These are phyloP conservation scores for Kodamaea kakaduensis DNA, from an alignment of 805 yeast genomes.

Conservation along the genomic window DNA sequence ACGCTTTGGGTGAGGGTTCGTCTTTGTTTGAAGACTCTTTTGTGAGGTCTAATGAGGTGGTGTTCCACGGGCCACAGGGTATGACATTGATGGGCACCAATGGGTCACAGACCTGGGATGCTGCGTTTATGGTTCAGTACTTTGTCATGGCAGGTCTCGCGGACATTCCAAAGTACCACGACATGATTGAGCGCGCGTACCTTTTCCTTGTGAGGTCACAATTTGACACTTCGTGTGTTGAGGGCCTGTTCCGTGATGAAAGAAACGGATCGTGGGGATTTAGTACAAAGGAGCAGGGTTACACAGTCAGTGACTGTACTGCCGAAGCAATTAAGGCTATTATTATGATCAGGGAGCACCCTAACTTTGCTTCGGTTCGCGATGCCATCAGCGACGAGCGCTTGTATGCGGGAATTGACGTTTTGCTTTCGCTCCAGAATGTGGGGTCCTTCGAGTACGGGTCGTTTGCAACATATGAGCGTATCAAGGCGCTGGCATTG, in stretches of 20 bases:
- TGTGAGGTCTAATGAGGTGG: constrained; percentile 64
- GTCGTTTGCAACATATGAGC: constrained; percentile 89
- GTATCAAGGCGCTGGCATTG: constrained; percentile 71
- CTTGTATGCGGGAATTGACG: constrained; percentile 69
- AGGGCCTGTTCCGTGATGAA: constrained; percentile 76
- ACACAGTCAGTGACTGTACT: constrained; percentile 94
- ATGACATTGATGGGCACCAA: constrained; percentile 94
- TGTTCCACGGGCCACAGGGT: constrained; percentile 87
- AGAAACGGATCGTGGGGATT: constrained; percentile 95
- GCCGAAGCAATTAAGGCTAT: constrained; percentile 94
- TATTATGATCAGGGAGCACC: constrained; percentile 77
- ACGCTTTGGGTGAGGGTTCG: constrained; percentile 70
- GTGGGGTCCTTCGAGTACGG: constrained; percentile 77
- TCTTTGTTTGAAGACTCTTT: constrained; percentile 51
- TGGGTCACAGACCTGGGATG: constrained; percentile 97
- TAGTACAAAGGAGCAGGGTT: constrained; percentile 93
- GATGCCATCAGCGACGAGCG: constrained; percentile 51
- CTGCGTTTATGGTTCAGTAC: constrained; percentile 85
- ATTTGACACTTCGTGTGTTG: constrained; percentile 72
- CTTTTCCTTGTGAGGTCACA: constrained; percentile 77
- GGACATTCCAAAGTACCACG: constrained; percentile 59
- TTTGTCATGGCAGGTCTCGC: constrained; percentile 76
- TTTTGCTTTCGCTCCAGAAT: constrained; percentile 74
- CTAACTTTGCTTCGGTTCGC: constrained; percentile 44
- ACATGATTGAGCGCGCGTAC: constrained; percentile 61